Evolutionary conservation across 176 grass and related monocot genomes (phyloP), one percentile per base, ranked within the genome.

Genomic region (Oryza rufipogon): DNA sequence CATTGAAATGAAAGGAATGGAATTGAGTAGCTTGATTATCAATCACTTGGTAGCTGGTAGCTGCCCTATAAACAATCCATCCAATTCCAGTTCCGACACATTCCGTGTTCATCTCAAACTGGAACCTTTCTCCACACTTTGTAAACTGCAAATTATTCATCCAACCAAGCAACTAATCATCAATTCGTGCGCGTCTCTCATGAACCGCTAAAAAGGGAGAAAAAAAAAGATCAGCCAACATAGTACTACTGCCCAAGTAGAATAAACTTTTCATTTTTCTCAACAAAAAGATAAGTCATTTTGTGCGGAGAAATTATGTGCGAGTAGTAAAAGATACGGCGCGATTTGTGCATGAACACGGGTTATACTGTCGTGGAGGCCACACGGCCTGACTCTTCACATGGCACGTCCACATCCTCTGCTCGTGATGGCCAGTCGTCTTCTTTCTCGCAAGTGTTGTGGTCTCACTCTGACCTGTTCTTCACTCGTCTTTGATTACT

Each of bases 311-410:
- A 23, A 63, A 23, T 23, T 63, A 63, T 63, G 20, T 11, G 7
- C 4, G 56, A 61, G 7, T 5, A 61, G 20, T 63, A 63, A 63
- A 63, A 46, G 71, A 25, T 46, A 46, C 41, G 22, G n/a, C 7
- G 7, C 22, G 22, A 61, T 44, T 77, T 32, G 75, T 19, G 32
- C 75, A 20, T 77, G 75, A 38, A 38, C 75, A 64, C 7, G n/a
- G 14, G 86, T 89, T 72, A 82, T 72, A 82, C 87, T 80, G 1
- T 84, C 87, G 47, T 49, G 75, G 86, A 45, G 58, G 81, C 81
- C 86, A 88, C 86, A 60, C 56, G 87, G 81, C 34, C 20, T 72
- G 78, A 10, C 75, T 68, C 58, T 63, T 11, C 58, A 63, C 58
- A 23, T 23, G 58, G 58, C 11, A 63, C 8, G 58, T 63, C 14